Conservation (phyloP, 2,329 filamentous ascomycete genomes). For the Plectosphaerella plurivora region DNA sequence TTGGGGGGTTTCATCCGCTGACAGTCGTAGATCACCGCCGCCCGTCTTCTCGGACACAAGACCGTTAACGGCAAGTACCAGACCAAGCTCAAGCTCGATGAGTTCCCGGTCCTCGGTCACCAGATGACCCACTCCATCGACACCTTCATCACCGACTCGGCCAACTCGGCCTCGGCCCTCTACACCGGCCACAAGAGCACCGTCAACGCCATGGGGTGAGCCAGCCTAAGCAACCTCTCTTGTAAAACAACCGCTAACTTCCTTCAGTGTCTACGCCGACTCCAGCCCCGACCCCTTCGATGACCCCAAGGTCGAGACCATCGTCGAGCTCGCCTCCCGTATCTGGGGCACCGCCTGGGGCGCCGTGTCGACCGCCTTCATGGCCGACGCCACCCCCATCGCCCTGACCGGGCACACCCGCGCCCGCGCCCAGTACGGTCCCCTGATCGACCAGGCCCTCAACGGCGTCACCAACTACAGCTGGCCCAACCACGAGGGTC, state of each 20-base stretch:
- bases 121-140: conserved; percentile 88
- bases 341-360: conserved; percentile 58
- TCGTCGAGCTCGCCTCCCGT: conserved; percentile 72
- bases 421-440: conserved; percentile 62
- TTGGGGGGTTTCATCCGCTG: background rate
- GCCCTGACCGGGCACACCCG: conserved; percentile 71
- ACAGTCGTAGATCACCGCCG: conserved; percentile 59
- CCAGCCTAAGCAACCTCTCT: background rate
- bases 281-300: conserved; percentile 70
- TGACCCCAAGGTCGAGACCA: conserved; percentile 82
- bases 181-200: conserved; percentile 82
- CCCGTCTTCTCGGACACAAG: conserved; percentile 76
- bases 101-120: conserved; percentile 81
- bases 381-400: conserved; percentile 79
- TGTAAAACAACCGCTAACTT: background rate
- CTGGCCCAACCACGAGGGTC: conserved; percentile 70
- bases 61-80: conserved; percentile 82
- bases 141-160: conserved; percentile 80
- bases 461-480: conserved; percentile 75
- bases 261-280: conserved; percentile 63
- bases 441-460: conserved; percentile 71
- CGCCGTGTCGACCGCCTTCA: conserved; percentile 73
- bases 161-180: conserved; percentile 77
- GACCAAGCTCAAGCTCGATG: conserved; percentile 69
- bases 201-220: conserved; percentile 71